Evolutionary conservation across 768 basidiomycete species (phyloP).

Genomic region (Multifurca ochricompacta): DNA sequence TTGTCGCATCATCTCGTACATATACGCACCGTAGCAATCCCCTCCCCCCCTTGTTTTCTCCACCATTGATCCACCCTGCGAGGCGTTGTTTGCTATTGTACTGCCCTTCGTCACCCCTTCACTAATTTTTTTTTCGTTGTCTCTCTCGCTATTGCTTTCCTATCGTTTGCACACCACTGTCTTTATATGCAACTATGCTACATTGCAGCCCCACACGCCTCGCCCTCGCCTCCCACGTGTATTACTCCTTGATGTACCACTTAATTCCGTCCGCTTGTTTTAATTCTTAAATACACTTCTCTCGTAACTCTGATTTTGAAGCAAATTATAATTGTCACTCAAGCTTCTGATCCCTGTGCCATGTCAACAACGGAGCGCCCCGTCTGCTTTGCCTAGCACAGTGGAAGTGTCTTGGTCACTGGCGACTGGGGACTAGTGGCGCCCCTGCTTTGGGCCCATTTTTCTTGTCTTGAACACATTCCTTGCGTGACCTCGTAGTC

Average conservation of each 20-base stretch:
- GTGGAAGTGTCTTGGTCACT: no score
- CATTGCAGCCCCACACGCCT: conserved; percentile 13
- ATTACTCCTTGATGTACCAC: conserved; percentile 18
- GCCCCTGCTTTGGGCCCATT: no score
- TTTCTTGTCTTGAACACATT: neutral
- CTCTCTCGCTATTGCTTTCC: conserved; percentile 5
- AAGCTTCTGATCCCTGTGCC: neutral
- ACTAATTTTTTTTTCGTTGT: conserved; percentile 1
- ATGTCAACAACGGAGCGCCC: neutral
- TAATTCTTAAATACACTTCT: conserved; percentile 4
- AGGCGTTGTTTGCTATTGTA: conserved; percentile 16
- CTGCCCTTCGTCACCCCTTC: neutral
- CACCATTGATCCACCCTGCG: conserved; percentile 10
- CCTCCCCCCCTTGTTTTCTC: neutral
- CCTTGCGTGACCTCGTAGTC: neutral
- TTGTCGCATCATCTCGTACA: conserved; percentile 14
- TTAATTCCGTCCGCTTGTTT: conserved; percentile 10
- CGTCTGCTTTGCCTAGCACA: neutral
- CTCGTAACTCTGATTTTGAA: neutral
- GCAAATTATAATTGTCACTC: no score
- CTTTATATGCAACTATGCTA: conserved; percentile 12
- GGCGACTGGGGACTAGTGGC: no score
- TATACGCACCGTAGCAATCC: conserved; percentile 15
- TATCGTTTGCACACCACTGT: conserved; percentile 17
- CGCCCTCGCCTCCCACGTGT: conserved; percentile 16